Evolutionary conservation across 2,329 filamentous ascomycete species (phyloP), one percentile per base, ranked within the genome.

Genomic region (Aspergillus proliferans): DNA sequence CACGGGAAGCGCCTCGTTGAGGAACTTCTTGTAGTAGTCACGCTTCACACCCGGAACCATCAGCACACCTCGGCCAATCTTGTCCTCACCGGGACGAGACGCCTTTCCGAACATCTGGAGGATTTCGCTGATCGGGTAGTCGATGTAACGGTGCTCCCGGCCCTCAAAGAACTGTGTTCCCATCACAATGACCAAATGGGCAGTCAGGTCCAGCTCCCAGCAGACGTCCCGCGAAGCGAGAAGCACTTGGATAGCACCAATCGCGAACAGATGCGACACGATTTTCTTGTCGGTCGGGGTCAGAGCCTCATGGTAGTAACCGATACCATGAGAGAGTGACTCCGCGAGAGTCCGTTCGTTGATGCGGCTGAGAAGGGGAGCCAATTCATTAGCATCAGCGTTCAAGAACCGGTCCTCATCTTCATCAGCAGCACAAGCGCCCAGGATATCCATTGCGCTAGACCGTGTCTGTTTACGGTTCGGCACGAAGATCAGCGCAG

Each of bases 51-150:
- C 85, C 2, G 92, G 90, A 9, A 96, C 83, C 93, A 98, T 97
- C 41, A 98, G 78, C n/a, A 98, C 88, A 58, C 92, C 94, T 53
- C 88, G 88, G 42, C 87, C 86, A 49, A 86, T 81, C 49, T 87
- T 88, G 61, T 95, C 90, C 63, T 84, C 79, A 3, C 85, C 81
- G 1, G 89, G 83, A 38, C 87, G 83, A 47, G 91, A 84, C 34
- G 93, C 88, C 70, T 93, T 95, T 58, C 93, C 93, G 60, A 97
- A 95, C 92, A 98, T 98, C 64, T 98, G 93, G 48, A 98, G 74
- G 14, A 98, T 83, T 65, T 98, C 93, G 62, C 87, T 92, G 56
- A 97, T 82, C 3, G 90, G 87, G 62, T 98, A 98, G 70, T 98
- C 93, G 47, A 97, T 84, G 68, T 98, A 98, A 52, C 94, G 86